phyloP scores from a whole-genome alignment of 371 early-diverging fungal genomes.

The Apophysomyces sp. region DNA sequence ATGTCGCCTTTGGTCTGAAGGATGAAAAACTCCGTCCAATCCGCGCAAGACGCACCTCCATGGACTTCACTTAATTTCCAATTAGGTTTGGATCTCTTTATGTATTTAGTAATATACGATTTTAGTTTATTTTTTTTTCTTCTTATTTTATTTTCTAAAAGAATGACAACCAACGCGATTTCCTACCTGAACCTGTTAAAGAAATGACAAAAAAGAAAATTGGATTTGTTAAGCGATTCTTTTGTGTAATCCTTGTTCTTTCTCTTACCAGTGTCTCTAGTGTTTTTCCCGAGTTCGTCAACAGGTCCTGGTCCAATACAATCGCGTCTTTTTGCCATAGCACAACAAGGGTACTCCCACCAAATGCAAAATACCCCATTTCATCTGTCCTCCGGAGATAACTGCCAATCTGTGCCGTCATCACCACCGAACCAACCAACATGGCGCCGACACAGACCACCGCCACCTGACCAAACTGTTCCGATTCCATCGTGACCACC shows the following conservation, averaged over 20 bases:
- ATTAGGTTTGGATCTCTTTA: too few species aligned
- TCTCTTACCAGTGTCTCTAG: conserved; percentile 27
- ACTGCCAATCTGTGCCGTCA: conserved; percentile 58
- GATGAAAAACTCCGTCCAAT: conserved; percentile 13
- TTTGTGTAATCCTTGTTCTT: not conserved
- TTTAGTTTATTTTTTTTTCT: not conserved
- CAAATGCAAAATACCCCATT: conserved; percentile 81
- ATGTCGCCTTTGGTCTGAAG: conserved; percentile 15
- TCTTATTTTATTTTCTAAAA: not conserved
- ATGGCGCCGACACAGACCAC: conserved; percentile 81
- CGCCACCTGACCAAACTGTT: conserved; percentile 74
- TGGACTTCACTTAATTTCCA: not conserved
- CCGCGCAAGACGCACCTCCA: conserved; percentile 1
- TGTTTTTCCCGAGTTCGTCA: conserved; percentile 27
- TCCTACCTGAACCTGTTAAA: conserved; percentile 4
- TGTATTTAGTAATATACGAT: too few species aligned
- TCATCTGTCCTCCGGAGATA: conserved; percentile 72
- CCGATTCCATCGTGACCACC: conserved; percentile 68
- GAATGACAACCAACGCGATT: not conserved
- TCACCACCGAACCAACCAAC: conserved; percentile 86
- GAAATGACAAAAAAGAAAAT: not conserved
- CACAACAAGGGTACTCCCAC: conserved; percentile 77
- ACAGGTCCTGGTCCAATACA: conserved; percentile 23
- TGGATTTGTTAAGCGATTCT: not conserved
- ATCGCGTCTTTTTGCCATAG: conserved; percentile 58